Conservation (phyloP, 1,284 basidiomycete genomes). For the Fomitopsis pinicola region DNA sequence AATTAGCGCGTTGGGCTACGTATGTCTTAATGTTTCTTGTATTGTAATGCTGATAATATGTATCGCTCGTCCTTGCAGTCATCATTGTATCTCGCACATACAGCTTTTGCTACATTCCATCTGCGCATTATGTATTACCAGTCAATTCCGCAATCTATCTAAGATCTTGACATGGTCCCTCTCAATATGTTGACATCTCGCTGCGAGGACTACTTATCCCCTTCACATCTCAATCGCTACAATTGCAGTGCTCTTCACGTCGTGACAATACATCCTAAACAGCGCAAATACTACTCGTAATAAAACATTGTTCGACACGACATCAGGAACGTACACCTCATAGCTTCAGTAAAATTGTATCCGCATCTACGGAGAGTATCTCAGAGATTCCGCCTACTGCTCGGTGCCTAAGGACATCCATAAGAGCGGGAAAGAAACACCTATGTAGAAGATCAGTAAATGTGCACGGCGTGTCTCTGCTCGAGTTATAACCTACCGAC, state of each 20-base stretch:
- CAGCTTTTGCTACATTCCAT: background rate
- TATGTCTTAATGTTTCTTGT: background rate
- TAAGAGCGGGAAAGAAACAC: background rate
- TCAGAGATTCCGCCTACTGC: no score
- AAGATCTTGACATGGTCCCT: no score
- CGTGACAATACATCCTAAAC: no score
- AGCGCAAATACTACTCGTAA: no score
- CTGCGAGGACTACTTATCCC: no score
- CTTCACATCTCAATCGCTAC: no score
- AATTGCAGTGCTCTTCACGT: no score
- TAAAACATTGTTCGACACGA: no score
- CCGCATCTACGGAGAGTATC: no score
- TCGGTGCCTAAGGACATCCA: background rate
- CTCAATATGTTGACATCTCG: no score
- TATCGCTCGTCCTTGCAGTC: background rate
- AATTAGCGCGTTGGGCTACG: slow-evolving; percentile 32
- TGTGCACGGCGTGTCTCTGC: background rate
- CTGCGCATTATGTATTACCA: background rate
- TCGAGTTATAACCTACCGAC: slow-evolving; percentile 37
- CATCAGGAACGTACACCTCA: no score
- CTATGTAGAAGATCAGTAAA: background rate
- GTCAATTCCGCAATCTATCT: background rate
- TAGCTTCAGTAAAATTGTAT: no score
- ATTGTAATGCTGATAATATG: background rate
- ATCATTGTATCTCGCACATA: background rate